phyloP scores from a whole-genome alignment of 2,329 filamentous ascomycete genomes.

The Xylaria sp. region DNA sequence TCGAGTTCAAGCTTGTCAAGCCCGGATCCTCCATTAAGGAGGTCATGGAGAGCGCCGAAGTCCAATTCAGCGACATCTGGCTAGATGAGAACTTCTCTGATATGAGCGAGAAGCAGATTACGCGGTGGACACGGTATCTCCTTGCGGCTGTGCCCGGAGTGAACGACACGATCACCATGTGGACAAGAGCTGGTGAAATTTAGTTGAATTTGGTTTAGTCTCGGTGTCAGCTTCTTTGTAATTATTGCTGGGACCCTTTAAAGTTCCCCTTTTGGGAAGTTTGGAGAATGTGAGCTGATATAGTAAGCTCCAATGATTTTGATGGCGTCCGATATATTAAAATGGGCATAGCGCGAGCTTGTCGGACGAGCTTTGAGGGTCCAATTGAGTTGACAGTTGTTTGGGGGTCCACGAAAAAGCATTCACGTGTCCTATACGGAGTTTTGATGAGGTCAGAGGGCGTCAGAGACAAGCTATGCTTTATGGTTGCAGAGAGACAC shows the following conservation, averaged over 20 bases:
- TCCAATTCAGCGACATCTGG: conserved; percentile 10
- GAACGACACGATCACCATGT: conserved; percentile 14
- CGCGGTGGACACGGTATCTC: conserved; percentile 17
- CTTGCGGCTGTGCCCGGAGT: conserved; percentile 13
- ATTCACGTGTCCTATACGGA: background rate
- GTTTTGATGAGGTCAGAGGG: background rate
- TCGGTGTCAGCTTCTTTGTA: too few relatives aligned
- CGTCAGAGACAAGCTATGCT: background rate
- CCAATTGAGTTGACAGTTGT: background rate
- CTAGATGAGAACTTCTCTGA: conserved; percentile 11
- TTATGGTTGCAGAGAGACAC: background rate
- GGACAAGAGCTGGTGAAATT: background rate
- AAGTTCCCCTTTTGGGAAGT: background rate
- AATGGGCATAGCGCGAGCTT: background rate
- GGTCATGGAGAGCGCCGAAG: background rate
- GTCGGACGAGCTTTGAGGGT: background rate
- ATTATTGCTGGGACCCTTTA: background rate
- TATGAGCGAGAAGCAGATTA: conserved; percentile 8
- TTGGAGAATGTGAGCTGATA: background rate
- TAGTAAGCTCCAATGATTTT: background rate
- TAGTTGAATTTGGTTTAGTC: background rate
- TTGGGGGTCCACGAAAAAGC: background rate
- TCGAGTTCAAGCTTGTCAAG: conserved; percentile 6
- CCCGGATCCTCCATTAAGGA: background rate
- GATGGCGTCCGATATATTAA: background rate